Evolutionary conservation across 2,329 filamentous ascomycete species (phyloP).

Genomic region (Falciphora oryzae): DNA sequence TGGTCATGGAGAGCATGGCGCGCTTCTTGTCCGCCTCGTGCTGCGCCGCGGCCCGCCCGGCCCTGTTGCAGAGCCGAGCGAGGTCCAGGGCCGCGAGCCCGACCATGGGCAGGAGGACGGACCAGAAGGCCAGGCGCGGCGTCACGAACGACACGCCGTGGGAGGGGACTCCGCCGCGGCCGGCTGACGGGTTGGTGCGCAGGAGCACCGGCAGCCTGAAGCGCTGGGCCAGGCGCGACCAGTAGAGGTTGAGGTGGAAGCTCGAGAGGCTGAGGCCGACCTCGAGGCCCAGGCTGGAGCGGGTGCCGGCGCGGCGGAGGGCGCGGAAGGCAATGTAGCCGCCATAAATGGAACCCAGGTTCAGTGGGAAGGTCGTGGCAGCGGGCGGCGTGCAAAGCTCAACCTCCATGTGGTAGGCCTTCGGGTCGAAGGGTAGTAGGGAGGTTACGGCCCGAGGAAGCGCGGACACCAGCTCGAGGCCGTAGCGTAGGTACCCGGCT

Average conservation of each 20-base stretch:
- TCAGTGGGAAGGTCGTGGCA: not conserved
- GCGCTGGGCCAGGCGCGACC: constrained; percentile 39
- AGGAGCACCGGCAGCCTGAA: constrained; percentile 38
- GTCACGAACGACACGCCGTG: constrained; percentile 12
- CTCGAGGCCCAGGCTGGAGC: constrained; percentile 39
- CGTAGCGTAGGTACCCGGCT: constrained; percentile 32
- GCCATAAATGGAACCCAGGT: constrained; percentile 23
- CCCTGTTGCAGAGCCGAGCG: constrained; percentile 13
- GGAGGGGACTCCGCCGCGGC: not conserved
- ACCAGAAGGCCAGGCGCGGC: constrained; percentile 31
- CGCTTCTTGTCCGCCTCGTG: constrained; percentile 10
- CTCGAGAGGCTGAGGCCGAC: constrained; percentile 34
- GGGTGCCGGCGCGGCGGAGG: constrained; percentile 34
- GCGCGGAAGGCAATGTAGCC: constrained; percentile 38
- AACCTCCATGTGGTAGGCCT: constrained; percentile 29
- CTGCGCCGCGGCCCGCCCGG: constrained; percentile 5
- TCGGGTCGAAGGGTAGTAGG: constrained; percentile 4
- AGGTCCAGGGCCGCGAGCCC: constrained; percentile 33
- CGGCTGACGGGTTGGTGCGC: constrained; percentile 22
- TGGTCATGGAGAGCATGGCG: constrained; percentile 13
- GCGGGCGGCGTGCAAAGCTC: constrained; percentile 31
- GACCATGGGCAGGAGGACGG: constrained; percentile 32
- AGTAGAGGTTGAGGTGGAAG: constrained; percentile 41
- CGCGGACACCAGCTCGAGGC: constrained; percentile 26
- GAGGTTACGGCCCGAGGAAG: constrained; percentile 15